Percentiles rank a stretch among this genome's conserved stretches.
Conservation (phyloP, 2,329 filamentous ascomycete genomes). For the Diplocarpon rosae region DNA sequence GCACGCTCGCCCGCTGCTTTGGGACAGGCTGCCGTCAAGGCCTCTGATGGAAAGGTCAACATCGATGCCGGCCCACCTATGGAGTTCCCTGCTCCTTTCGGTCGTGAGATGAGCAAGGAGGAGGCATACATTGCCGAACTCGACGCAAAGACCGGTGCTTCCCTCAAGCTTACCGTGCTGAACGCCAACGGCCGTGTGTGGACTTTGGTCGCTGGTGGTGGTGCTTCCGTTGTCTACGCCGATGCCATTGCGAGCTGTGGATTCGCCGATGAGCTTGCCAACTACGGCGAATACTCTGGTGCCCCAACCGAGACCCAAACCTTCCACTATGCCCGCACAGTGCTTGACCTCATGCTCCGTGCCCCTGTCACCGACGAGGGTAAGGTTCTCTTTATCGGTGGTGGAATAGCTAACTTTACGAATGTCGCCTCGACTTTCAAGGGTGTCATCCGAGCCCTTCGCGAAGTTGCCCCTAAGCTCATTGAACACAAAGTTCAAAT, state of each 20-base stretch:
- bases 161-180: slow-evolving; percentile 93
- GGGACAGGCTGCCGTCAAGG: slow-evolving; percentile 59
- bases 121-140: slow-evolving; percentile 98
- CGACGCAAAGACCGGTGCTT: slow-evolving; percentile 98
- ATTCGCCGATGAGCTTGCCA: slow-evolving; percentile 91
- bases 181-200: slow-evolving; percentile 88
- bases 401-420: slow-evolving; percentile 99
- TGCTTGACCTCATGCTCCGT: slow-evolving; percentile 94
- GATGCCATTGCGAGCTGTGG: slow-evolving; percentile 96
- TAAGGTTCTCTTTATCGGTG: slow-evolving; percentile 98
- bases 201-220: slow-evolving; percentile 97
- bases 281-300: slow-evolving; percentile 99
- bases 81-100: slow-evolving; percentile 98
- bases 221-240: slow-evolving; percentile 97
- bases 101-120: slow-evolving; percentile 96
- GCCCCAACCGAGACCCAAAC: slow-evolving; percentile 98
- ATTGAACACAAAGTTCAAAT: slow-evolving; percentile 97
- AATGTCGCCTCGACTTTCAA: slow-evolving; percentile 99
- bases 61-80: slow-evolving; percentile 95
- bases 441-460: slow-evolving; percentile 92
- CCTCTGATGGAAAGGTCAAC: slow-evolving; percentile 65
- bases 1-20: slow-evolving; percentile 83
- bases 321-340: slow-evolving; percentile 96
- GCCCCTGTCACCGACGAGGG: slow-evolving; percentile 75
- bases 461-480: slow-evolving; percentile 76